Conservation (phyloP, 2,329 filamentous ascomycete genomes). For the Byssochlamys sp. region DNA sequence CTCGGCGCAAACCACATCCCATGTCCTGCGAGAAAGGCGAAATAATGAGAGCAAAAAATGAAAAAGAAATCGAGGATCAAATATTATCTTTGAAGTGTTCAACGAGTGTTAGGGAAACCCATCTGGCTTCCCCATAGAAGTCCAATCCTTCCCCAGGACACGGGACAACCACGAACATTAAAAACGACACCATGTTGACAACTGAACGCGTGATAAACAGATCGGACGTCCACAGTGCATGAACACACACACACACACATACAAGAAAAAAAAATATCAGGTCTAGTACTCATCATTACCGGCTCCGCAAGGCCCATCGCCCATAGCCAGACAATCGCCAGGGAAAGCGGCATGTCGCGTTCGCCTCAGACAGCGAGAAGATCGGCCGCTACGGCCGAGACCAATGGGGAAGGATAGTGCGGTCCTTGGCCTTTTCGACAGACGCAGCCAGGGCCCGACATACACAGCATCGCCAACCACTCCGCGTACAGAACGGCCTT, state of each 20-base stretch:
- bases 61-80: background rate
- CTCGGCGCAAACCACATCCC: background rate
- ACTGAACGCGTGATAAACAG: background rate
- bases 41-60: background rate
- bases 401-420: background rate
- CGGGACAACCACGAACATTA: background rate
- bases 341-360: background rate
- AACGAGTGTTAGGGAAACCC: background rate
- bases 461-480: background rate
- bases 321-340: background rate
- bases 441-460: background rate
- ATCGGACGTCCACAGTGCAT: background rate
- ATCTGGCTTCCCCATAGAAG: background rate
- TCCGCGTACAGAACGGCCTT: background rate
- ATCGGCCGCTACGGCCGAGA: background rate
- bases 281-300: background rate
- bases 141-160: background rate
- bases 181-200: background rate
- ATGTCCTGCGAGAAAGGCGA: background rate
- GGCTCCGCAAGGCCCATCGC: background rate
- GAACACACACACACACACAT: background rate
- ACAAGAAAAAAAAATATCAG: background rate
- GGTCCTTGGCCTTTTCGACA: background rate
- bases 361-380: background rate
- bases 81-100: background rate